Percentiles rank a stretch among this genome's conserved stretches.
These are phyloP conservation scores for Pelagophyceae sp. DNA, from an alignment of 352 stramenopile genomes.

Conservation along the genomic window DNA sequence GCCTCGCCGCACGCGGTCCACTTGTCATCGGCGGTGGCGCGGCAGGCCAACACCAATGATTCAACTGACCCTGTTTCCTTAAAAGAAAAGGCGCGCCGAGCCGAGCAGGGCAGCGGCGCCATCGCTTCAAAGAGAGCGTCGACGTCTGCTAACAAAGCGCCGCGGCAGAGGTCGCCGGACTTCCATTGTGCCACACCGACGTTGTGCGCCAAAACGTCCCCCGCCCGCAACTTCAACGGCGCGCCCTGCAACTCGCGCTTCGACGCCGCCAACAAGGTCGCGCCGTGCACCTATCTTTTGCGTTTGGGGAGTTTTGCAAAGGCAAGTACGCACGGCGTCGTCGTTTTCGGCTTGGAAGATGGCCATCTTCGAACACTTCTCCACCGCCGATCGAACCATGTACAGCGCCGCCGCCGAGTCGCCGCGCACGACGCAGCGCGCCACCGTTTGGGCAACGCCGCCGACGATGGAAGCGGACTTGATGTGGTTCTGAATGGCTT, in stretches of 20 bases:
- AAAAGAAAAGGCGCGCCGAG: neutral
- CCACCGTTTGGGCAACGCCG: neutral
- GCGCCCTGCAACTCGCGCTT: neutral
- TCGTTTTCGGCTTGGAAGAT: neutral
- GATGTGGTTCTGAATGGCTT: neutral
- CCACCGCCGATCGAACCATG: neutral
- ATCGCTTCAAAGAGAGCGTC: neutral
- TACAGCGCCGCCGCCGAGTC: neutral
- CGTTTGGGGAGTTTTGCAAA: no score
- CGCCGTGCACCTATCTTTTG: conserved; percentile 3
- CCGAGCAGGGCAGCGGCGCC: neutral
- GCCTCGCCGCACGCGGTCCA: neutral
- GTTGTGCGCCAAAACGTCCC: neutral
- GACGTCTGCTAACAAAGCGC: neutral
- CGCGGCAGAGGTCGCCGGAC: neutral
- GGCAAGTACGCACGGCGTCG: no score
- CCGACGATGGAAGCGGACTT: neutral
- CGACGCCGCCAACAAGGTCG: neutral
- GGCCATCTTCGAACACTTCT: neutral
- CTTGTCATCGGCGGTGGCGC: neutral
- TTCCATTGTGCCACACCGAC: neutral
- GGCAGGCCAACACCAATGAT: neutral
- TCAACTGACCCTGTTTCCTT: neutral
- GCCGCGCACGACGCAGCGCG: neutral
- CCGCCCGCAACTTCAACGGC: neutral